Evolutionary conservation across 2,329 filamentous ascomycete species (phyloP), one percentile per base, ranked within the genome.

Genomic region (Cladosporium velox): DNA sequence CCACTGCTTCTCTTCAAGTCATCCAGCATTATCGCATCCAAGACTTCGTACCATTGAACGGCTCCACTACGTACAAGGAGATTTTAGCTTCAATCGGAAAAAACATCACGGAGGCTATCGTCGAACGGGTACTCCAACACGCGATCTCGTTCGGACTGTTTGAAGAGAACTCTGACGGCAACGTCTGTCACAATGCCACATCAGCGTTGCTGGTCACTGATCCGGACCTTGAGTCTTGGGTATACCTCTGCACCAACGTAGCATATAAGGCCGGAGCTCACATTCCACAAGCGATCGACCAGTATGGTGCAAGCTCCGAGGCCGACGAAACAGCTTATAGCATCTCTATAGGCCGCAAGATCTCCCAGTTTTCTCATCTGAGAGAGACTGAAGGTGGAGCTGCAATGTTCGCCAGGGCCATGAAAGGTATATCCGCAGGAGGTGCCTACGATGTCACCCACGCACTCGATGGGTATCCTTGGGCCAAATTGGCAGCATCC

Each of bases 381-480:
- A 3, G 44, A 6, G n/a, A 24, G 44, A 67, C 68, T 3, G 69
- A 72, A 59, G 68, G 68, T 4, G 49, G 61, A 12, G 68, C 71
- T 49, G 69, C 67, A 32, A 71, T 71, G 69, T 72, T 72, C 47
- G 69, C 69, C 18, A 52, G 65, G 49, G 70, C 69, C 14, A 72
- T 72, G 70, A 66, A 67, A 28, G 70, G 70, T n/a, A 70, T 72
- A 28, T 68, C 69, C 2, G 67, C 67, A 3, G 69, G 69, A 4
- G 70, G 70, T 7, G 67, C 67, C 0, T 70, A 70, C 57, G 69
- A 70, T 51, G 66, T 70, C 58, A 55, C 66, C n/a, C 69, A 70
- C 34, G 69, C 67, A 2, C 67, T 71, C 63, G 67, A 67, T 26
- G 68, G 69, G 14, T 72, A 71, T 60, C 69, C 69, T 3, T 72